A percentile compares a stretch with the other conserved stretches of the same genome.
Conservation (phyloP, 441 rosid species). For the Corymbia calophylla region DNA sequence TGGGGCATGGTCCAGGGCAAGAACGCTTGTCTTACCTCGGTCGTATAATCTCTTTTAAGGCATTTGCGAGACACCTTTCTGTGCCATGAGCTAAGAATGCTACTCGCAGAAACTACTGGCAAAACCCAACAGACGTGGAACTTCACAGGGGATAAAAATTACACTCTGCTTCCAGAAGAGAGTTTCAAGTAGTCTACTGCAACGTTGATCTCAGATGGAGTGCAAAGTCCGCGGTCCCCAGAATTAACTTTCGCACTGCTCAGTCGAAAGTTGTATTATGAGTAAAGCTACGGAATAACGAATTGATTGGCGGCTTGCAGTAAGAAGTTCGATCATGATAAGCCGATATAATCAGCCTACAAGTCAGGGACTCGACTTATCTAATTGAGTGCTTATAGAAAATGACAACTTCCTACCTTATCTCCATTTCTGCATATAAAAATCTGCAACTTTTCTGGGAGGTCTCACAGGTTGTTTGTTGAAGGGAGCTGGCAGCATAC, state of each 20-base stretch:
- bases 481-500: not conserved
- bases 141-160: not conserved
- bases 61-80: not conserved
- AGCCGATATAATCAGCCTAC: not conserved
- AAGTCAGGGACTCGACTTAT: not conserved
- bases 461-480: fast-evolving
- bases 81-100: not conserved
- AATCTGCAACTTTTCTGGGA: not conserved
- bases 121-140: not conserved
- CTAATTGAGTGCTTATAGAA: not conserved
- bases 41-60: not conserved
- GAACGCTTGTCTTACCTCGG: not conserved
- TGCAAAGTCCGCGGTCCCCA: not conserved
- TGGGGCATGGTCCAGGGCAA: not conserved
- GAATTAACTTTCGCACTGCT: not conserved
- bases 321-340: not conserved
- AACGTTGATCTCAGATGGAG: not conserved
- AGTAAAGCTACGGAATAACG: not conserved
- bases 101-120: not conserved
- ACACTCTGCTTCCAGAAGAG: not conserved
- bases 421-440: not conserved
- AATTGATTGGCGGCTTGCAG: not conserved
- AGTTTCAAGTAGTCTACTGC: not conserved
- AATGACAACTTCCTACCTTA: not conserved
- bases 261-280: not conserved